Percentiles rank a stretch among this genome's conserved stretches.
Evolutionary conservation across 1,139 yeast genomes (phyloP).

Genomic region (Pichia sp.): DNA sequence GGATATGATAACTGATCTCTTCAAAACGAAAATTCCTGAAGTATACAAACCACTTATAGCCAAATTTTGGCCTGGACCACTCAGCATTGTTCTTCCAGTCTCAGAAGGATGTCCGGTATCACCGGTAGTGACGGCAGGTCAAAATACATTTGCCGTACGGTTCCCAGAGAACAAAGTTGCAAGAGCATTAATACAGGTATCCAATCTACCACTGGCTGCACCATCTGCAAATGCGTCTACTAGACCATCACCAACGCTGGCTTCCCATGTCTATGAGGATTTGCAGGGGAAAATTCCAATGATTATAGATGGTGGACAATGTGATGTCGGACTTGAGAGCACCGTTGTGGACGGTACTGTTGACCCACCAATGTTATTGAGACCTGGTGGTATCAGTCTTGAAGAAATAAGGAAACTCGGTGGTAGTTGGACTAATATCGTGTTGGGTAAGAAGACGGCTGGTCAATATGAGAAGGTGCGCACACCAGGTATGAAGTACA

Average conservation of each 20-base stretch:
- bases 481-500: conserved; percentile 97
- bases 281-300: conserved; percentile 73
- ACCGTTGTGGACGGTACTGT: conserved; percentile 90
- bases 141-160: conserved; percentile 85
- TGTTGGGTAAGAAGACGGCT: conserved; percentile 61
- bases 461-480: conserved; percentile 64
- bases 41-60: conserved; percentile 56
- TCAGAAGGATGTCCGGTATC: conserved; percentile 46
- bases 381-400: conserved; percentile 90
- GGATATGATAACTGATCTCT: conserved; percentile 55
- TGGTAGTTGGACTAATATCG: conserved; percentile 50
- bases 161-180: conserved; percentile 86
- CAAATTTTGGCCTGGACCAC: conserved; percentile 93
- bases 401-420: conserved; percentile 64
- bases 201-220: conserved; percentile 90
- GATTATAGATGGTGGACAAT: conserved; percentile 84
- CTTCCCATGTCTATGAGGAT: conserved; percentile 78
- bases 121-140: conserved; percentile 73
- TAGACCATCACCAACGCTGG: conserved; percentile 86
- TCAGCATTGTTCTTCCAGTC: conserved; percentile 77
- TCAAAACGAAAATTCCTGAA: conserved; percentile 49
- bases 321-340: conserved; percentile 88
- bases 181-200: conserved; percentile 77
- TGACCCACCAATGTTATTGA: conserved; percentile 73
- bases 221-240: conserved; percentile 98